Base-by-base conservation (phyloP, 2,329 filamentous ascomycete genomes). In the Colletotrichum navitas region DNA sequence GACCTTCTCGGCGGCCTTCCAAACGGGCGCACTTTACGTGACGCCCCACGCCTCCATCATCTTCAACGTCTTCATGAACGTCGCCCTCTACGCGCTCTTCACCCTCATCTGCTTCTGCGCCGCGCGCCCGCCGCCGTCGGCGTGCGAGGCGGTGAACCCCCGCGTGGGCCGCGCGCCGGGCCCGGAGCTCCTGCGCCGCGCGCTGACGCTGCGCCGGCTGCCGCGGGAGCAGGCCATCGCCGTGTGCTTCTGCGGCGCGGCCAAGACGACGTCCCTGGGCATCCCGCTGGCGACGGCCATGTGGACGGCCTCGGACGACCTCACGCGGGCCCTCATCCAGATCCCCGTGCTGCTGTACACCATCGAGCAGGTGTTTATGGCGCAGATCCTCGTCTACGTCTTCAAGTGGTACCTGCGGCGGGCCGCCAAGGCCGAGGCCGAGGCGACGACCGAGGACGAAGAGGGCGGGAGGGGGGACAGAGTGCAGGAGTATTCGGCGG, bases 221-320 rank as follows among this genome's bases (percentile, higher is more conserved):
- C 81, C 86, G 0, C 86, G 86, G 47, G 86, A 88, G 69, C 89
- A 93, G 75, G 88, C 91, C 0, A 87, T 93, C 61, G 91, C 92
- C 0, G 88, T 93, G 18, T 93, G 91, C 75, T 93, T 93, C 79
- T 93, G 91, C 76, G 90, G 89, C 34, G 91, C 92, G 0, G 91
- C 91, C 18, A 94, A 94, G 80, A 93, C 91, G 3, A 91, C 91
- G 1, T 90, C 89, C 3, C 83, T 94, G 68, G 91, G 91, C 0
- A 91, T 94, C 10, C 92, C 92, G 0, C 78, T 94, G 36, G 85
- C 89, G 62, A 88, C 89, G 41, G 88, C 91, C 70, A 93, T 94
- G 88, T 94, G 90, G 83, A 82, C 83, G 18, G 83, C 87, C 18
- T 80, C 89, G 12, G 85, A 86, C 74, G 80, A 88, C 54, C 80